phyloP scores from a whole-genome alignment of 768 basidiomycete species.

The Trametes maxima region DNA sequence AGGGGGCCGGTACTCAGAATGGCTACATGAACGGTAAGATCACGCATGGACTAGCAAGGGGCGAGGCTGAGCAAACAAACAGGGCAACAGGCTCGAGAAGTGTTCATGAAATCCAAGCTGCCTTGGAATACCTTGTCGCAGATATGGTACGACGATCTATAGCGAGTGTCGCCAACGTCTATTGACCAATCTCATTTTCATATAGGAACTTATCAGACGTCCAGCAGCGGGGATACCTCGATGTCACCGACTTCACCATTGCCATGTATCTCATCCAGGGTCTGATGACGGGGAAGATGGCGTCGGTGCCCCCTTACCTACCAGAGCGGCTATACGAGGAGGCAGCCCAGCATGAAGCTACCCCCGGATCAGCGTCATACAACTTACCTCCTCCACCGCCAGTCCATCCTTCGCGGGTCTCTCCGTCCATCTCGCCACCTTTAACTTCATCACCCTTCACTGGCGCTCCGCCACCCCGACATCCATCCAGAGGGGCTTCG shows the following conservation, averaged over 20 bases:
- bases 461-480: slow-evolving; percentile 3
- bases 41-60: background rate
- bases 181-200: background rate
- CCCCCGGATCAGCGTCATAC: background rate
- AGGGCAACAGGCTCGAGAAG: slow-evolving; percentile 63
- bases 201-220: slow-evolving; percentile 65
- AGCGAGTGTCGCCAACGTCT: no score
- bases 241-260: slow-evolving; percentile 67
- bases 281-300: slow-evolving; percentile 47
- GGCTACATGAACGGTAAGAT: slow-evolving; percentile 56
- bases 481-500: slow-evolving; percentile 2
- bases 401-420: slow-evolving; percentile 1
- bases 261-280: slow-evolving; percentile 70
- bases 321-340: slow-evolving; percentile 51
- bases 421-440: background rate
- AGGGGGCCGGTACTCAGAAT: slow-evolving; percentile 49
- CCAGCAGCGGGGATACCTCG: slow-evolving; percentile 58
- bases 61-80: background rate
- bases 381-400: slow-evolving; percentile 8
- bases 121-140: slow-evolving; percentile 17
- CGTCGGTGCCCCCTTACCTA: slow-evolving; percentile 42
- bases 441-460: background rate
- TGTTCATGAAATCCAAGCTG: slow-evolving; percentile 64
- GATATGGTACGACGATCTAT: slow-evolving; percentile 19
- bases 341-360: slow-evolving; percentile 23